Evolutionary conservation across 2,329 filamentous ascomycete genomes (phyloP), one percentile per base, ranked within the genome.

Genomic region (Hortaea sp.): DNA sequence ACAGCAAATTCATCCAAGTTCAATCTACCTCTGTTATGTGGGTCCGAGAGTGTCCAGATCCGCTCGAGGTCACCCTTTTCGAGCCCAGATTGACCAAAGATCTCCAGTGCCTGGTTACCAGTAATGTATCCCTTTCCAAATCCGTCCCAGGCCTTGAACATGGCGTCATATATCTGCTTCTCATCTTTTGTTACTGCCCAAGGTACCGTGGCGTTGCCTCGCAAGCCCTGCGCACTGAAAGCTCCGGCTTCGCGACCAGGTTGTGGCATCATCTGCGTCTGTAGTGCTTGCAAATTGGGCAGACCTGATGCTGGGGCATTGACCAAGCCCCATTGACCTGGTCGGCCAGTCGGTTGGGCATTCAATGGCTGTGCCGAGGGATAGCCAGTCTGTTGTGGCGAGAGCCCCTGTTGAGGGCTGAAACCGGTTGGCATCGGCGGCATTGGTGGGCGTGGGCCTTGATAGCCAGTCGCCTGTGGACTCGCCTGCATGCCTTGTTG

Each of bases 161-260:
- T 79, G 49, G 88, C 79, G 66, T 98, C 92, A 57, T 98, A 98
- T 52, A 94, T 84, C 50, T 85, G 90, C 74, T 98, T 98, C 67
- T 98, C 92, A 53, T 95, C 89, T 66, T 98, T 98, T 4, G 92
- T 98, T 49, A 98, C 92, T 11, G 92, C 89, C 92, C 92, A 98
- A 0, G 92, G 92, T 60, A 98, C 90, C 6, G 88, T 90, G 1
- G 92, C 92, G 68, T 94, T 97, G 44, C 92, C 92, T 52, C 88
- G 82, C 7, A 98, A 75, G 5, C 90, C 90, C 48, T 84, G 80
- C 1, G 89, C 90, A 6, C 87, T 94, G 58, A 85, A 97, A 9
- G 32, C 32, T 28, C 84, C 85, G 51, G 81, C 77, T 66, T 97
- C 92, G 32, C 92, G 84, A 39, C 92, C 92, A 56, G 86, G 81